phyloP scores from a whole-genome alignment of 139 green algal species.

The Zygnema circumcarinatum region DNA sequence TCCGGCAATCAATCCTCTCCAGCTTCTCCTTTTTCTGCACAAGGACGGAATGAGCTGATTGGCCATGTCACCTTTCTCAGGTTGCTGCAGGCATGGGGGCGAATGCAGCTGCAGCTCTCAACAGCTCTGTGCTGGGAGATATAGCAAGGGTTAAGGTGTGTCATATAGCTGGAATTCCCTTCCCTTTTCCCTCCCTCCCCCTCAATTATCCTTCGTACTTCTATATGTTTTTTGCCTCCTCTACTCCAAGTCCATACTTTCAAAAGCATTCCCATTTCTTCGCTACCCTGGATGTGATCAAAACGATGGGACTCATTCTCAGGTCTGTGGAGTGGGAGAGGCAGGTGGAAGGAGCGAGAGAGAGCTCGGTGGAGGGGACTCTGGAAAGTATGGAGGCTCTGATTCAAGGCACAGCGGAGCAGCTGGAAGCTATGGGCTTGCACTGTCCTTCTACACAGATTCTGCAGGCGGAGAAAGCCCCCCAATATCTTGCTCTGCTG shows the following conservation, averaged over 20 bases:
- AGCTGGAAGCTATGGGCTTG: not conserved
- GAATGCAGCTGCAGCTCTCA: not conserved
- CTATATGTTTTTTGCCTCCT: not conserved
- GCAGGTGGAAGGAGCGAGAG: not conserved
- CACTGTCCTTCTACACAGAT: not conserved
- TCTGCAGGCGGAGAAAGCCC: not conserved
- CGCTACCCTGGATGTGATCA: not conserved
- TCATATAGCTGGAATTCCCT: not conserved
- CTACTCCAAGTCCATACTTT: not conserved
- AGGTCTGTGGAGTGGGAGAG: not conserved
- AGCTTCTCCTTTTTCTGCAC: not conserved
- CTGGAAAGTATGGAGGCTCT: not conserved
- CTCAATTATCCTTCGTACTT: not conserved
- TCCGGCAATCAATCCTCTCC: not conserved
- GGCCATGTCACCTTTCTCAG: not conserved
- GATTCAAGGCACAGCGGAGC: not conserved
- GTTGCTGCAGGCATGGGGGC: not conserved
- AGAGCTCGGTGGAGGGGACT: not conserved
- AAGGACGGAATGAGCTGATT: not conserved
- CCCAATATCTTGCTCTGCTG: not conserved
- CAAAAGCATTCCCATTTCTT: not conserved
- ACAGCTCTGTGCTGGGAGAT: not conserved
- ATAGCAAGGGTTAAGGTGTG: not conserved
- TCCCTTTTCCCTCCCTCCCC: not conserved
- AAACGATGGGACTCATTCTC: too few species aligned